A percentile compares a stretch with the other conserved stretches of the same genome.
Conservation (phyloP, 257 asterid species). For the Hygrophila difformis region DNA sequence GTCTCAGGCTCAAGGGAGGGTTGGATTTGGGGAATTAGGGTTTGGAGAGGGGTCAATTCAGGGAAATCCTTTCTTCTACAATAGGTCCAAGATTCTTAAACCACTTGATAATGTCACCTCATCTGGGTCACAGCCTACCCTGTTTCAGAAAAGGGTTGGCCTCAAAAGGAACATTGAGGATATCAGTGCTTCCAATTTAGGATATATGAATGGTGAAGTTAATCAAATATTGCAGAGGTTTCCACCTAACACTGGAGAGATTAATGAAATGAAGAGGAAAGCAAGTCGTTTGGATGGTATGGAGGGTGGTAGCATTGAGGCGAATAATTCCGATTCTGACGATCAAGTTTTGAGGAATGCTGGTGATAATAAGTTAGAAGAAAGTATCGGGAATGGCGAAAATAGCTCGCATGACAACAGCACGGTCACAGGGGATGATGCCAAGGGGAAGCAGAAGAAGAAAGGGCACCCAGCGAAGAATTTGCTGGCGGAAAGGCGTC, state of each 20-base stretch:
- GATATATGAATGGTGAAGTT: constrained; percentile 23
- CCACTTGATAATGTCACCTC: constrained; percentile 70
- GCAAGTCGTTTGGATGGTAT: constrained; percentile 48
- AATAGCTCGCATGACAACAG: not conserved
- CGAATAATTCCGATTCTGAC: constrained; percentile 72
- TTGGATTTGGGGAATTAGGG: constrained; percentile 30
- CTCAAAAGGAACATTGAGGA: constrained; percentile 37
- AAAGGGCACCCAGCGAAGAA: constrained; percentile 94
- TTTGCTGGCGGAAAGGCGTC: constrained; percentile 92
- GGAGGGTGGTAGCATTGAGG: constrained; percentile 68
- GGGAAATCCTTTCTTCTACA: constrained; percentile 25
- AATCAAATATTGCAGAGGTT: constrained; percentile 12
- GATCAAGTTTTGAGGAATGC: constrained; percentile 24
- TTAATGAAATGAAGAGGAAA: constrained; percentile 29
- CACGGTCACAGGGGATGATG: constrained; percentile 24
- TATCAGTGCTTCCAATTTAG: constrained; percentile 24
- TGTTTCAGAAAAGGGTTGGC: constrained; percentile 91
- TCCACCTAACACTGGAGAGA: constrained; percentile 14
- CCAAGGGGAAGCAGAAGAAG: constrained; percentile 35
- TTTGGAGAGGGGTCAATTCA: constrained; percentile 2
- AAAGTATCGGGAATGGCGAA: constrained; percentile 4
- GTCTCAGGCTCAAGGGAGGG: constrained; percentile 2
- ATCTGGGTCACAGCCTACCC: constrained; percentile 70
- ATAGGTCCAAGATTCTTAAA: constrained; percentile 63
- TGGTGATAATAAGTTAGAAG: constrained; percentile 20